Percentiles rank a stretch among this genome's conserved stretches.
Evolutionary conservation across 1,284 basidiomycete genomes (phyloP).

Genomic region (Irpex lacteus): DNA sequence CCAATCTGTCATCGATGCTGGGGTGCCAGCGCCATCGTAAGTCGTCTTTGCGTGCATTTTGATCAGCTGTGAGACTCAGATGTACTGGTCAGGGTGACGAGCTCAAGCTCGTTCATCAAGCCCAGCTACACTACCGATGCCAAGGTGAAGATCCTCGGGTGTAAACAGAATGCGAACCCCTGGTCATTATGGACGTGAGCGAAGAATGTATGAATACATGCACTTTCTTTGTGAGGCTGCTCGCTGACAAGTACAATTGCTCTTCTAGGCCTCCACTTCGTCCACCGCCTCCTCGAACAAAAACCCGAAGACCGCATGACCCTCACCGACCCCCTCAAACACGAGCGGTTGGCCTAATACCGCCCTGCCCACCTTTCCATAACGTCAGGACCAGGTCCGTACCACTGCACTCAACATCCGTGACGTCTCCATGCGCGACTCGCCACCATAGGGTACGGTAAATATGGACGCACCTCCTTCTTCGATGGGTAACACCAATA

Average conservation of each 20-base stretch:
- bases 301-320: conserved; percentile 57
- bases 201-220: conserved; percentile 7
- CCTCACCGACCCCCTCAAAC: conserved; percentile 52
- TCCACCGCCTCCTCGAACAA: conserved; percentile 43
- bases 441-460: conserved; percentile 23
- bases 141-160: conserved; percentile 48
- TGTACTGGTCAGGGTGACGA: conserved; percentile 50
- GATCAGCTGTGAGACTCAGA: too few species aligned
- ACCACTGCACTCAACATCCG: conserved; percentile 5
- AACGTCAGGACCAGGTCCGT: conserved; percentile 1
- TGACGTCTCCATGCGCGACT: conserved; percentile 23
- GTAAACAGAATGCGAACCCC: conserved; percentile 61
- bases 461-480: conserved; percentile 16
- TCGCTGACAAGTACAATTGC: neutral
- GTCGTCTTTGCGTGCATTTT: conserved; percentile 7
- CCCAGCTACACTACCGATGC: conserved; percentile 55
- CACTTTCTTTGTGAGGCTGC: too few species aligned
- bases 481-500: neutral
- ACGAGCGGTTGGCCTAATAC: conserved; percentile 57
- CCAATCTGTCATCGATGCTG: conserved; percentile 88
- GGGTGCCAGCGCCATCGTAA: conserved; percentile 84
- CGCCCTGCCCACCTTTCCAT: neutral
- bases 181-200: conserved; percentile 39
- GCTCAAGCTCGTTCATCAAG: conserved; percentile 69
- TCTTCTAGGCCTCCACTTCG: conserved; percentile 34